Base-by-base conservation (phyloP, 768 basidiomycete species). In the Lactifluus pinguis region DNA sequence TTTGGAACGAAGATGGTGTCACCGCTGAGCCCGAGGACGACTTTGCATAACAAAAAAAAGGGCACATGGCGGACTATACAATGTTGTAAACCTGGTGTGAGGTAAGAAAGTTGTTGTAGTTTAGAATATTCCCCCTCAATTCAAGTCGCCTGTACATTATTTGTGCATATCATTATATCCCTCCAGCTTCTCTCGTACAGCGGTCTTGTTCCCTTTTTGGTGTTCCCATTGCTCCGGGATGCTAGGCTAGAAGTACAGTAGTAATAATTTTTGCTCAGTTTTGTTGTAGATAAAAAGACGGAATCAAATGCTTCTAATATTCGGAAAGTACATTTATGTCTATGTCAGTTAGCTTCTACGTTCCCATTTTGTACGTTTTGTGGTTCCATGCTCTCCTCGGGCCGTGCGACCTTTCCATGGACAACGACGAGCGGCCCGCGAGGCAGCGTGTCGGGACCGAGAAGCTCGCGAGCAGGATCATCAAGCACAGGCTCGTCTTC, bases 1-100 rank as follows among this genome's bases (percentile, higher is more conserved):
- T 89, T 55, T 92, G 89, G 87, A 86, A 85, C 55, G 89, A 87
- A 68, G 89, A 91, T 66, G 89, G 89, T 29, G 77, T 88, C 39
- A 76, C 77, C 14, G 83, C 80, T 4, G 89, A 91, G 71, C 80
- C 79, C 10, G 76, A 75, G 57, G 72, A 73, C 9, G 66, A 69
- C 21, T 61, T 68, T 41, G 48, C 42, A 34, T 68, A 56, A 65
- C 19, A 42, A 53, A 36, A 17, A 14, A 38, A 29, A 17, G 15
- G 2, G 30, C 32, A 15, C 42, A 10, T 32, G 47, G 15, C 19
- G 25, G 60, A 39, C 36, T 51, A 34, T 34, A 6, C 9, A 34
- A 34, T 6, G 9, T 34, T 34, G 6, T 34, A 30, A 38, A 55
- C 7, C 32, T 11, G 29, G 5, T 8, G 50, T 25, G 41, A 45